phyloP scores from a whole-genome alignment of 306 rosid species.

The Senna siamea region DNA sequence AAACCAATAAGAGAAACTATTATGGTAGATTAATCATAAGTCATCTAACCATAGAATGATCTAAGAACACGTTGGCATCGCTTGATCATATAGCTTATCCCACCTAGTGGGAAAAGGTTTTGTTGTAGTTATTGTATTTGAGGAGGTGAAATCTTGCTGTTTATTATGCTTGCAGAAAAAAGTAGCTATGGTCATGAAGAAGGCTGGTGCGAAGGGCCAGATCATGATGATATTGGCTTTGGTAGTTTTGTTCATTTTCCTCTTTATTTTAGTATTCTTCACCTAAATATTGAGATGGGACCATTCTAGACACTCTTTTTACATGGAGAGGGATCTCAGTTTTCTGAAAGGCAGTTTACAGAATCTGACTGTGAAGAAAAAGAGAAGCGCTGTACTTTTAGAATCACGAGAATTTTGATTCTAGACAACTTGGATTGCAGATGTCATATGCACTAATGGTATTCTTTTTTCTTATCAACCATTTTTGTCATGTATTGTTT shows the following conservation, averaged over 20 bases:
- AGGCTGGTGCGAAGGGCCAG: slow-evolving; percentile 93
- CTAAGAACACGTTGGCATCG: no score
- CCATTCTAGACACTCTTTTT: slow-evolving; percentile 34
- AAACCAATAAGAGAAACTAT: no score
- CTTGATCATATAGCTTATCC: no score
- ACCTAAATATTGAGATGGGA: slow-evolving; percentile 52
- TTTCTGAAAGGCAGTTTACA: slow-evolving; percentile 29
- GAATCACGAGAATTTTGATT: slow-evolving; percentile 39
- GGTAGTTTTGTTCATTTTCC: slow-evolving; percentile 80
- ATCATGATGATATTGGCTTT: slow-evolving; percentile 81
- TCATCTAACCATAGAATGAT: no score
- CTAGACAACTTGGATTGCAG: slow-evolving; percentile 32
- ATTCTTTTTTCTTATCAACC: slow-evolving; percentile 3
- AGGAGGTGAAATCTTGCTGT: slow-evolving; percentile 36
- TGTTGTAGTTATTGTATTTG: no score
- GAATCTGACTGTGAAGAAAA: slow-evolving; percentile 37
- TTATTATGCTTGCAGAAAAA: slow-evolving; percentile 72
- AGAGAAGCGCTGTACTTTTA: slow-evolving; percentile 20
- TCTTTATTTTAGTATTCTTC: slow-evolving; percentile 88
- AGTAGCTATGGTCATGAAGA: slow-evolving; percentile 94
- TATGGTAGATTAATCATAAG: no score
- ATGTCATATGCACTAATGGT: slow-evolving; percentile 29
- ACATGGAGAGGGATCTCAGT: slow-evolving; percentile 35
- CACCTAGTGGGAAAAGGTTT: no score
- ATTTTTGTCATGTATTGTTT: slow-evolving; percentile 13